A percentile compares a stretch with the other conserved stretches of the same genome.
phyloP scores from a whole-genome alignment of 352 stramenopile species.

The Phytophthora citricola region DNA sequence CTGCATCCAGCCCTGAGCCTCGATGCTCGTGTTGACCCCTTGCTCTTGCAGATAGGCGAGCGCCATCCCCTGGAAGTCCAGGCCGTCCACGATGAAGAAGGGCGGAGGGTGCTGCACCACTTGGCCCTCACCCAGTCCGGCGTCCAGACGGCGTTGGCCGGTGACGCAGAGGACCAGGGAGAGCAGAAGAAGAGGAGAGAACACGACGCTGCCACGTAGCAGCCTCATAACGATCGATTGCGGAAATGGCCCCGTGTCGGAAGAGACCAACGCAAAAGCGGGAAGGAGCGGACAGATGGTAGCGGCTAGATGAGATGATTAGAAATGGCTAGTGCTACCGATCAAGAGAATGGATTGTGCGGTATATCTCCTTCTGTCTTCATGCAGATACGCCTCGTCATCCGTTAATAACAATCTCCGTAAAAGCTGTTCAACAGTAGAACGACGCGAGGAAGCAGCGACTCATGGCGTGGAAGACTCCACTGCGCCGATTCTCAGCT shows the following conservation, averaged over 20 bases:
- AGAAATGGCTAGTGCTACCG: slow-evolving; percentile 26
- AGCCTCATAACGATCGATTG: slow-evolving; percentile 10
- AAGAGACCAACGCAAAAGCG: slow-evolving; percentile 14
- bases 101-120: slow-evolving; percentile 49
- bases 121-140: slow-evolving; percentile 50
- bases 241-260: slow-evolving; percentile 5
- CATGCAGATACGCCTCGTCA: slow-evolving; percentile 6
- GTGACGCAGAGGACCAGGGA: slow-evolving; percentile 10
- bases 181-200: slow-evolving; percentile 8
- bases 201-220: neutral
- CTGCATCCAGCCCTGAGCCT: slow-evolving; percentile 48
- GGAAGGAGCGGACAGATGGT: slow-evolving; percentile 17
- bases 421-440: neutral
- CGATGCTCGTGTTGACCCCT: slow-evolving; percentile 53
- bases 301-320: neutral
- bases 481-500: slow-evolving; percentile 60
- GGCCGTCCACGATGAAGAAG: slow-evolving; percentile 64
- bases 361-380: neutral
- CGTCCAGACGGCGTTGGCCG: slow-evolving; percentile 23
- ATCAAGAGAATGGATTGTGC: slow-evolving; percentile 29
- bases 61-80: slow-evolving; percentile 48
- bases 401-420: neutral
- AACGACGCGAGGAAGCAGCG: slow-evolving; percentile 32
- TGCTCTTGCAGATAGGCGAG: slow-evolving; percentile 65
- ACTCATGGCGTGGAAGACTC: slow-evolving; percentile 28